phyloP scores from a whole-genome alignment of 2,329 filamentous ascomycete species.

The Epicoccum nigrum region DNA sequence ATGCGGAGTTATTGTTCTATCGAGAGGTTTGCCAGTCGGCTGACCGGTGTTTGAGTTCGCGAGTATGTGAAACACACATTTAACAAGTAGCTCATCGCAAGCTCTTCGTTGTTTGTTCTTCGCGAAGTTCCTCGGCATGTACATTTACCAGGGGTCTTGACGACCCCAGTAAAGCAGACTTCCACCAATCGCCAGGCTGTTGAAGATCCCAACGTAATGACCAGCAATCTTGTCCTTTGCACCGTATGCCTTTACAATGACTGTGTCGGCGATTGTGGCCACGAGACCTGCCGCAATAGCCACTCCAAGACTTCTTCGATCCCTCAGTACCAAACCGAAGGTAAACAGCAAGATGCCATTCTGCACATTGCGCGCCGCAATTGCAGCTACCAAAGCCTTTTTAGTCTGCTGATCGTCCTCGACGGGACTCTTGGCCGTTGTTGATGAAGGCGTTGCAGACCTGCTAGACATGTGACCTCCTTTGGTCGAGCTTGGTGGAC shows the following conservation, averaged over 20 bases:
- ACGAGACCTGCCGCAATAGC: slow-evolving; percentile 29
- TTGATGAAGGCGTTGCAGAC: background rate
- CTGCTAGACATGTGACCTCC: slow-evolving; percentile 3
- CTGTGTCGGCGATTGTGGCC: slow-evolving; percentile 29
- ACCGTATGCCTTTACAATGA: slow-evolving; percentile 30
- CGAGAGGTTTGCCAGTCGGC: no score
- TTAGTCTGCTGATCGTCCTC: slow-evolving; percentile 27
- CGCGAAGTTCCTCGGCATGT: no score
- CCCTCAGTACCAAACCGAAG: slow-evolving; percentile 28
- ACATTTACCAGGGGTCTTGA: slow-evolving; percentile 25
- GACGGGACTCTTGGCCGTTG: background rate
- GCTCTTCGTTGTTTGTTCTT: no score
- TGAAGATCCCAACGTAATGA: slow-evolving; percentile 32
- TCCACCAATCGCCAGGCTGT: slow-evolving; percentile 30
- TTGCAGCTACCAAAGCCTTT: slow-evolving; percentile 30
- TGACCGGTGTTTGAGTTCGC: no score
- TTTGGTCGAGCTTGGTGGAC: slow-evolving; percentile 6
- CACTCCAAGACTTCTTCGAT: slow-evolving; percentile 30
- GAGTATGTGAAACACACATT: no score
- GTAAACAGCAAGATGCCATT: slow-evolving; percentile 28
- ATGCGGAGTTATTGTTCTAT: background rate
- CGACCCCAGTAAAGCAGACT: slow-evolving; percentile 32
- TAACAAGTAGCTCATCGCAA: no score
- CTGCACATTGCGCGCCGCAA: slow-evolving; percentile 33
- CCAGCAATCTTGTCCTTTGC: slow-evolving; percentile 28